phyloP scores from a whole-genome alignment of 108 stramenopile genomes.

The Fistulifera pelliculosa region DNA sequence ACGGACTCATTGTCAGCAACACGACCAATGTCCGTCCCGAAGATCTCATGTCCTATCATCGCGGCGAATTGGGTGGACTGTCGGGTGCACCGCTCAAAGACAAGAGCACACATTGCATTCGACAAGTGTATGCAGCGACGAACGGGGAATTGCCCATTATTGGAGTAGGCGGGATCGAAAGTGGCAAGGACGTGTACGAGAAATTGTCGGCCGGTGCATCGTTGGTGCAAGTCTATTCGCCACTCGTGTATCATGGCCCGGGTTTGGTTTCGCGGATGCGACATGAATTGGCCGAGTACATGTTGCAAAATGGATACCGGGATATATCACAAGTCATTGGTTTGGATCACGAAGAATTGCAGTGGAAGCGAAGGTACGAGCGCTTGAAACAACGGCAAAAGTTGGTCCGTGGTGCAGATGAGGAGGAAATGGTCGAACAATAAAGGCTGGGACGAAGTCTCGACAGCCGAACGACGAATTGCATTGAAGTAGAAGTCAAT shows the following conservation, averaged over 20 bases:
- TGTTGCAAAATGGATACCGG: slow-evolving; percentile 50
- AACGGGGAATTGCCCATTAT: slow-evolving; percentile 82
- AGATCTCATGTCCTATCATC: slow-evolving; percentile 8
- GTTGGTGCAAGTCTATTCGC: slow-evolving; percentile 86
- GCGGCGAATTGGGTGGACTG: slow-evolving; percentile 75
- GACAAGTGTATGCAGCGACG: slow-evolving; percentile 66
- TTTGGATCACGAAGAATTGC: slow-evolving; percentile 57
- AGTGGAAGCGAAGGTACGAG: slow-evolving; percentile 38
- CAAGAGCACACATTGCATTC: slow-evolving; percentile 78
- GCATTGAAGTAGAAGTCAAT: too few relatives aligned
- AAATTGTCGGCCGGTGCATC: slow-evolving; percentile 90
- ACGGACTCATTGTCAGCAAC: slow-evolving; percentile 91
- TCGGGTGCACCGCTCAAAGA: slow-evolving; percentile 78
- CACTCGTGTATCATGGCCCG: slow-evolving; percentile 86
- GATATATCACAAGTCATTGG: slow-evolving; percentile 58
- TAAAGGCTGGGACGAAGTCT: background rate
- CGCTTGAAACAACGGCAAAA: background rate
- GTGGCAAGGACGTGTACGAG: slow-evolving; percentile 83
- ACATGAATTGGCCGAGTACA: slow-evolving; percentile 51
- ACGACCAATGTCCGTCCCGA: slow-evolving; percentile 76
- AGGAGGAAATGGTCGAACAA: background rate
- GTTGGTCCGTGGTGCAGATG: background rate
- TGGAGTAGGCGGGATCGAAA: slow-evolving; percentile 90
- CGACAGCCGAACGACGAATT: too few relatives aligned
- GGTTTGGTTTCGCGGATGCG: slow-evolving; percentile 66